Conservation (phyloP, 495 filamentous ascomycete species). For the Cryomyces minteri region DNA sequence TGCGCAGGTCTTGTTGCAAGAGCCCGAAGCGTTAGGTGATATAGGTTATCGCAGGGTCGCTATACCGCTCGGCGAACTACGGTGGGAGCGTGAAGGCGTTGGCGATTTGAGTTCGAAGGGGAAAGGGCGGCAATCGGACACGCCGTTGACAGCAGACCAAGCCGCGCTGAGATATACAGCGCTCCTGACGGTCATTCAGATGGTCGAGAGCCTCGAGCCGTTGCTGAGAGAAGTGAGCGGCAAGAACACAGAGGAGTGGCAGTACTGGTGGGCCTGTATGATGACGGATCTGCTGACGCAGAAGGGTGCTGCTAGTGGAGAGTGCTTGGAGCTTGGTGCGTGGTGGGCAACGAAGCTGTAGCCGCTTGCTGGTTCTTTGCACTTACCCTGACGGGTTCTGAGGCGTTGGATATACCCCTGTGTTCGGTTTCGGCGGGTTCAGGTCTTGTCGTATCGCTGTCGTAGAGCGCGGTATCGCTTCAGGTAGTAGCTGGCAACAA, state of each 20-base stretch:
- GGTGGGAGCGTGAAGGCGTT: slow-evolving; percentile 71
- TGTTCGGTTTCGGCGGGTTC: not conserved
- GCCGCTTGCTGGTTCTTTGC: not conserved
- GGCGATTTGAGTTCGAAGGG: slow-evolving; percentile 21
- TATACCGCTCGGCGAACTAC: slow-evolving; percentile 68
- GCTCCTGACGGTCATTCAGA: slow-evolving; percentile 61
- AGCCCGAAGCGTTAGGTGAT: slow-evolving; percentile 50
- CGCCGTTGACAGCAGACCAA: slow-evolving; percentile 48
- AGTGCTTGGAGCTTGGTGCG: slow-evolving; percentile 86
- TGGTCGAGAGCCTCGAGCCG: slow-evolving; percentile 78
- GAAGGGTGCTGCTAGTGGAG: slow-evolving; percentile 60
- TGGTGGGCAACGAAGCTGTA: slow-evolving; percentile 72
- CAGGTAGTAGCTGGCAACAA: slow-evolving; percentile 59
- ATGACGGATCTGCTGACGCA: slow-evolving; percentile 66
- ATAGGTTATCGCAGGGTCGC: slow-evolving; percentile 61
- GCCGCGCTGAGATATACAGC: slow-evolving; percentile 59
- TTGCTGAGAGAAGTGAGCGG: slow-evolving; percentile 63
- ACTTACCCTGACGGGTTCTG: not conserved
- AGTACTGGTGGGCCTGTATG: slow-evolving; percentile 75
- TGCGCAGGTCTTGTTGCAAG: slow-evolving; percentile 59
- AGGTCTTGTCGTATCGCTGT: slow-evolving; percentile 44
- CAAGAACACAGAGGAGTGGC: slow-evolving; percentile 84
- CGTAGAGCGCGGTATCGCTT: slow-evolving; percentile 82
- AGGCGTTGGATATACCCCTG: not conserved
- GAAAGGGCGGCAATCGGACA: not conserved